Evolutionary conservation across 148 eudicot genomes (phyloP), one percentile per base, ranked within the genome.

Genomic region (Selenicereus undatus): DNA sequence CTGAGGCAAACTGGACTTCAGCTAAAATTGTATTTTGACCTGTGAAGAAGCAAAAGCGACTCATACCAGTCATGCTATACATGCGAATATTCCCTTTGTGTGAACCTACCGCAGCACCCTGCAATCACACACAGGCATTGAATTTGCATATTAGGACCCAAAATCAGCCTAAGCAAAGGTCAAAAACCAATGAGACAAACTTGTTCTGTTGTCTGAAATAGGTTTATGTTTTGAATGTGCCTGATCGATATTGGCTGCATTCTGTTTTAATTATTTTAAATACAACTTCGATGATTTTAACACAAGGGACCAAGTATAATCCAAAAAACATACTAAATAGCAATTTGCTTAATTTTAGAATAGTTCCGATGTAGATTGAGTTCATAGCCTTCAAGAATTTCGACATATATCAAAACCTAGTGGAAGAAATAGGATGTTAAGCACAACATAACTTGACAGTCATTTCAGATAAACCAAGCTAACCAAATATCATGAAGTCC

Each of bases 71-170:
- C 74, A 88, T 88, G 80, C 82, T 91, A 78, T 95, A 95, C 80
- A 86, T 76, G 60, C 93, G 92, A 78, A 90, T 93, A 54, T 81
- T 89, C 52, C 99, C 99, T 83, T 90, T 91, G 75, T 93, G 97
- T 29, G 93, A 89, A 80, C 99, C 99, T 39, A 95, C 87, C 27
- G 88, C 80, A 71, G 95, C 99, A 83, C 97, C 94, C 98, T 95
- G 84, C 88, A 85, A 32, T 56, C 24, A 42, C 21, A 52, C 8
- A 80, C 36, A 54, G 22, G 24, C 16, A 48, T 48, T 18, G 14
- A 12, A 45, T 45, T 24, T 60, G 66, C 66, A 60, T 60, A n/a
- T 62, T 62, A 62, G 26, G 22, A n/a, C 68, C 27, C 24, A 10
- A 62, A 22, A 62, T 62, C 27, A 62, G 10, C 12, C 11, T 20